A percentile compares a stretch with the other conserved stretches of the same genome.
These are phyloP conservation scores for Fraxinus sp. DNA, from an alignment of 305 asterid species.

Conservation along the genomic window DNA sequence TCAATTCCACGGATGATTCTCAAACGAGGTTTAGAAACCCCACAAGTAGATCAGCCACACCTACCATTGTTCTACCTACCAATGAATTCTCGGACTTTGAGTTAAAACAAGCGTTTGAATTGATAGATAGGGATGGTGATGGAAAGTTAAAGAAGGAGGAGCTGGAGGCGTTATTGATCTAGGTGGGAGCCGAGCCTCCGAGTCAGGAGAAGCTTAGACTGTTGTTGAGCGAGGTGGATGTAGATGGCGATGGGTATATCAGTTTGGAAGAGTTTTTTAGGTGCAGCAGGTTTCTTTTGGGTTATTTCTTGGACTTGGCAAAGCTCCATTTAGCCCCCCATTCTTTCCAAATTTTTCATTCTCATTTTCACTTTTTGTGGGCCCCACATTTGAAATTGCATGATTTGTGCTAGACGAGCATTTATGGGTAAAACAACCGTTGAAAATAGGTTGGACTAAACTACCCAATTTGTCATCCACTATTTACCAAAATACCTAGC, in stretches of 20 bases:
- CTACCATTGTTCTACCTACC: conserved; percentile 56
- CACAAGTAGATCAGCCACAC: conserved; percentile 37
- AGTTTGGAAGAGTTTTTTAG: conserved; percentile 45
- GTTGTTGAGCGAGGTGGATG: conserved; percentile 50
- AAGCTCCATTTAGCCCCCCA: too few relatives aligned
- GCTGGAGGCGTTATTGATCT: conserved; percentile 43
- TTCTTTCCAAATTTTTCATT: too few relatives aligned
- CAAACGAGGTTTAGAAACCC: conserved; percentile 23
- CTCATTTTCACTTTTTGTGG: too few relatives aligned
- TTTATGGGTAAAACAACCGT: too few relatives aligned
- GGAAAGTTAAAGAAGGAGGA: conserved; percentile 51
- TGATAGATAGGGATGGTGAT: conserved; percentile 52
- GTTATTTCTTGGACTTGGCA: too few relatives aligned
- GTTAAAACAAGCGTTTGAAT: conserved; percentile 45
- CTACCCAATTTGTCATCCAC: too few relatives aligned
- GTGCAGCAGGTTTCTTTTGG: too few relatives aligned
- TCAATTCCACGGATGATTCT: conserved; percentile 34
- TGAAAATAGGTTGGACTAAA: too few relatives aligned
- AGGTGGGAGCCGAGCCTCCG: conserved; percentile 49
- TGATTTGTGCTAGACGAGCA: too few relatives aligned
- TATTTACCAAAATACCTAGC: too few relatives aligned
- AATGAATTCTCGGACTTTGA: conserved; percentile 53
- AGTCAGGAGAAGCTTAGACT: conserved; percentile 39
- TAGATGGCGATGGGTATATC: conserved; percentile 56
- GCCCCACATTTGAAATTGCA: too few relatives aligned